Evolutionary conservation across 2,329 filamentous ascomycete genomes (phyloP), one percentile per base, ranked within the genome.

Genomic region (Fusarium sp.): DNA sequence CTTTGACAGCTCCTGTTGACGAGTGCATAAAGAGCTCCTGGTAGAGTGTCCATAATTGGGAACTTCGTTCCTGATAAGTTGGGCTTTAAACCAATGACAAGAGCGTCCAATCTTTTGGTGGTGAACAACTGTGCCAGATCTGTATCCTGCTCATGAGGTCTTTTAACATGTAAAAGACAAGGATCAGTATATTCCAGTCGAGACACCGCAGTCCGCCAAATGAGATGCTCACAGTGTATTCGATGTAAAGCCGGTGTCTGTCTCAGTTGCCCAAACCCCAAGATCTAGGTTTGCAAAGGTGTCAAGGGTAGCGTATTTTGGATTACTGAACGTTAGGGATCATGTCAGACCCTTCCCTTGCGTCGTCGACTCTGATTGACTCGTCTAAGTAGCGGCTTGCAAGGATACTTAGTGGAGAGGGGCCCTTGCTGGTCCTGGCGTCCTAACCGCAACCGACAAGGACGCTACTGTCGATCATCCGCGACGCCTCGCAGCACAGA

Each of bases 381-480:
- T 54, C 53, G 43, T 65, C 36, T 56, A 40, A 31, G 20, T 25
- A 8, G 33, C 37, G 47, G 37, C 39, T 59, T 60, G 35, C 47
- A 48, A 20, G 43, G 40, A 39, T 61, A 18, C 40, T n/a, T n/a
- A n/a, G n/a, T 45, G 11, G 37, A n/a, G 36, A 14, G 29, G 25
- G 40, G 18, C 23, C 40, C 58, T 52, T 27, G 60, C 51, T 25
- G 25, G 25, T 25, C 25, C 5, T 25, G 25, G 25, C 7, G 37
- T 40, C 23, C 66, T 69, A 66, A 69, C 66, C 52, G 27, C 23
- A 66, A 69, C 48, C 61, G 66, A 55, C 52, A 48, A 62, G 35
- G 42, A 69, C 70, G 66, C 71, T 74, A 72, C 66, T 63, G 71
- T 74, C 72, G 71, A 74, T 74, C 72, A 70, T 71, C 72, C 70